Evolutionary conservation across 2,329 filamentous ascomycete species (phyloP), one percentile per base, ranked within the genome.

Genomic region (Diplocarpon mali): DNA sequence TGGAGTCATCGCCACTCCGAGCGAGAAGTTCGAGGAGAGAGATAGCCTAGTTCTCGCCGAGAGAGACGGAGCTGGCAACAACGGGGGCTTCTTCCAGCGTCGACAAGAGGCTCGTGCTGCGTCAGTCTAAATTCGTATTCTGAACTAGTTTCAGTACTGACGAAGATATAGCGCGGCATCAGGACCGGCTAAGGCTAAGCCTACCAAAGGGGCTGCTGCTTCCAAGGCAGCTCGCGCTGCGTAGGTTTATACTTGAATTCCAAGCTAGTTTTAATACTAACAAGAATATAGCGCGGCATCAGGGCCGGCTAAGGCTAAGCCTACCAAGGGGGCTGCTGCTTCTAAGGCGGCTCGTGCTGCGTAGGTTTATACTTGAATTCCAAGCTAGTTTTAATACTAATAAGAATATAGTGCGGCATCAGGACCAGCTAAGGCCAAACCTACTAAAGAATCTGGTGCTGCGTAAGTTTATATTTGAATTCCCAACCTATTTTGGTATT

Each of bases 1-100:
- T 16, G 48, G 44, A 13, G 45, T 37, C 10, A 27, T 42, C 28
- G 45, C 52, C 29, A 36, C 45, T 27, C 49, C 52, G 17, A 15
- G 36, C 3, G 47, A 38, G 14, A 29, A 15, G 16, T 10, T 48
- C 3, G 46, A 48, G 39, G 30, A 34, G 38, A 42, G 46, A 42
- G 38, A 42, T 17, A 36, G 36, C 15, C 17, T 28, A 24, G 32
- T 31, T 12, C 38, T 46, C n/a, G 17, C 29, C 9, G 40, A 16
- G 7, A 44, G 44, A 20, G 38, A 38, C 12, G 38, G 44, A 20
- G 38, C 36, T 11, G 38, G 38, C 14, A 36, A 48, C 35, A 31
- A 38, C 12, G 38, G 30, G 35, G 46, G 39, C 3, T 48, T 44
- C 38, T 14, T 36, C 8, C 30, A 44, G 28, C 28, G 35, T 16